A percentile compares a stretch with the other conserved stretches of the same genome.
These are phyloP conservation scores for Penicillium freii DNA, from an alignment of 2,329 filamentous ascomycete genomes.

Conservation along the genomic window DNA sequence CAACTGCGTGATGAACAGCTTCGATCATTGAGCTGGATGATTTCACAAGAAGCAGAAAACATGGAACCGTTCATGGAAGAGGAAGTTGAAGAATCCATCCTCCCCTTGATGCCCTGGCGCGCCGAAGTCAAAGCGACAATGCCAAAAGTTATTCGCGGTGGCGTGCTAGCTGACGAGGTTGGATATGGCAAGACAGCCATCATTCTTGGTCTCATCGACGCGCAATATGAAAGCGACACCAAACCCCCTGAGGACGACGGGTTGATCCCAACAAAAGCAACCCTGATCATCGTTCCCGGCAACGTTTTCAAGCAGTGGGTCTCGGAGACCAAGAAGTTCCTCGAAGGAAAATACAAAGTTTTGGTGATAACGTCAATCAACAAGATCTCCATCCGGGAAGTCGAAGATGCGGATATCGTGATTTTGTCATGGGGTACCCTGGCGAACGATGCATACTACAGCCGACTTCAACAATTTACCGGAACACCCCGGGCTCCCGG, in stretches of 20 bases:
- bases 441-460: conserved; percentile 48
- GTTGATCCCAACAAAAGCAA: conserved; percentile 53
- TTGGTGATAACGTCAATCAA: conserved; percentile 45
- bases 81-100: conserved; percentile 57
- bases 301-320: conserved; percentile 60
- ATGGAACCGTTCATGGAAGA: conserved; percentile 49
- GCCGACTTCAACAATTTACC: conserved; percentile 50
- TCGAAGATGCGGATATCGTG: conserved; percentile 54
- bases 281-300: conserved; percentile 58
- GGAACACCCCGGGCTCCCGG: conserved; percentile 45
- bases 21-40: conserved; percentile 60
- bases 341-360: conserved; percentile 45
- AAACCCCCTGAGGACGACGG: conserved; percentile 12
- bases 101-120: conserved; percentile 55
- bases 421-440: conserved; percentile 55
- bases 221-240: conserved; percentile 23
- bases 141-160: conserved; percentile 50
- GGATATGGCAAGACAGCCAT: conserved; percentile 67
- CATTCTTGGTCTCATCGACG: conserved; percentile 56
- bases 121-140: conserved; percentile 51
- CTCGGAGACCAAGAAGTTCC: conserved; percentile 53
- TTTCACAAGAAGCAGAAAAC: conserved; percentile 49
- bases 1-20: conserved; percentile 54
- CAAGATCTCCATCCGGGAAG: conserved; percentile 43
- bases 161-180: conserved; percentile 62